Base-by-base conservation (phyloP, 2,329 filamentous ascomycete species). In the Fusarium tricinctum region DNA sequence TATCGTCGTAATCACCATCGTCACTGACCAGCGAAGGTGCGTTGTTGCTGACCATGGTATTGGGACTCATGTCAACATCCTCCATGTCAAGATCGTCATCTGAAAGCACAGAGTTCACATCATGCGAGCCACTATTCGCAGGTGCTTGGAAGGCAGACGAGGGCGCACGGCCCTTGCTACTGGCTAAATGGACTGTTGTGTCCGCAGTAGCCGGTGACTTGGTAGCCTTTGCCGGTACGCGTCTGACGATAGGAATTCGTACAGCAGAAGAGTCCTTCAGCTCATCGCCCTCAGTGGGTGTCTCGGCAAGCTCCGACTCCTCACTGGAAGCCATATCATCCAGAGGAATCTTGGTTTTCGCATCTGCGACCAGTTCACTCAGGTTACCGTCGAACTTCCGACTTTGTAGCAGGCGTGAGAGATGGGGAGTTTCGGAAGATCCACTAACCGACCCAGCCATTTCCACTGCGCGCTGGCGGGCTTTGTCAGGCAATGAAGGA, bases 21-120 rank as follows among this genome's bases (percentile, higher is more conserved):
- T 94, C 92, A 78, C 91, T 93, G 74, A 94, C 91, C 48, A 94
- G 84, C 72, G 91, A 93, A 22, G 92, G 92, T 10, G 92, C 91
- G 69, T 92, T 92, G 78, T 93, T 93, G 77, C 90, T 91, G 50
- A 90, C 84, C 44, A 89, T 80, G 1, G 90, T 91, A 72, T 89
- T 88, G 7, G 91, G 91, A 72, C 90, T 92, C 58, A 92, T 78
- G 54, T 92, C 88, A 46, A 84, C 82, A 55, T 89, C 87, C 32
- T 79, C 78, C 75, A 88, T 82, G 57, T 88, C 85, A 45, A 83
- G 80, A 54, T 84, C 84, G 66, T 85, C 85, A 66, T 80, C 83
- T 15, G 74, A 78, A 22, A 79, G 59, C 44, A 73, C 46, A 39
- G 62, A 30, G 23, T 66, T 71, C 7, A 73, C 64, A 26, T 62